phyloP scores from a whole-genome alignment of 192 early-diverging fungal genomes.

The Phycomyces blakesleeanus region DNA sequence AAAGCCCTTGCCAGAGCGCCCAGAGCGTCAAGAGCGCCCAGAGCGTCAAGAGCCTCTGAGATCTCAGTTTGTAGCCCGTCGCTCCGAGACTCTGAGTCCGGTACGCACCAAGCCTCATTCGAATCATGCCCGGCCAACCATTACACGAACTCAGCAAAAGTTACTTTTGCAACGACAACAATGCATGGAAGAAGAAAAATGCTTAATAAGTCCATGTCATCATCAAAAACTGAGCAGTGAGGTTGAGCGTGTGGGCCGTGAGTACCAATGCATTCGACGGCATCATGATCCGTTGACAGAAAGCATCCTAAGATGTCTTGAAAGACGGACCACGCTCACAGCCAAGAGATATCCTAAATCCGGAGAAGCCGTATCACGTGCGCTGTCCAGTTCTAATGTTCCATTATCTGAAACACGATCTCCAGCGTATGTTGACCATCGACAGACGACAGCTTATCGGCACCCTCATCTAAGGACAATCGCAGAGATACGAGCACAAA shows the following conservation, averaged over 20 bases:
- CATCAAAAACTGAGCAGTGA: slow-evolving; percentile 26
- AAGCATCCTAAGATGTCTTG: slow-evolving; percentile 28
- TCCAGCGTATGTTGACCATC: no score
- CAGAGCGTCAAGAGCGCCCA: background rate
- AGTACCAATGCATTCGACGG: slow-evolving; percentile 31
- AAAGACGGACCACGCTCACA: no score
- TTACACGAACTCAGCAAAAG: slow-evolving; percentile 47
- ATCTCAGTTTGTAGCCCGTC: slow-evolving; percentile 2
- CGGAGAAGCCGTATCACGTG: no score
- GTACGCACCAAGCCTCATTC: no score
- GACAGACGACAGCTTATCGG: no score
- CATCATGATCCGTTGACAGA: slow-evolving; percentile 40
- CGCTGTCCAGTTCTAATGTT: no score
- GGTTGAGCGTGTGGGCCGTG: slow-evolving; percentile 34
- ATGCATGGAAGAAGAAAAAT: slow-evolving; percentile 17
- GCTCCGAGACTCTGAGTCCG: no score
- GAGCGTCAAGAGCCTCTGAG: background rate
- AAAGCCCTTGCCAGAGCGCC: background rate
- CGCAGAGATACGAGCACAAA: no score
- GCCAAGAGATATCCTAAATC: no score
- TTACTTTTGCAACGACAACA: slow-evolving; percentile 37
- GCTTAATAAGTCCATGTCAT: no score
- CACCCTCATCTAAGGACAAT: no score
- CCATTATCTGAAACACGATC: no score
- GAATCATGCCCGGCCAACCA: background rate